These are phyloP conservation scores for Paramecium octaurelia DNA, from an alignment of 73 alveolate species.

Conservation along the genomic window DNA sequence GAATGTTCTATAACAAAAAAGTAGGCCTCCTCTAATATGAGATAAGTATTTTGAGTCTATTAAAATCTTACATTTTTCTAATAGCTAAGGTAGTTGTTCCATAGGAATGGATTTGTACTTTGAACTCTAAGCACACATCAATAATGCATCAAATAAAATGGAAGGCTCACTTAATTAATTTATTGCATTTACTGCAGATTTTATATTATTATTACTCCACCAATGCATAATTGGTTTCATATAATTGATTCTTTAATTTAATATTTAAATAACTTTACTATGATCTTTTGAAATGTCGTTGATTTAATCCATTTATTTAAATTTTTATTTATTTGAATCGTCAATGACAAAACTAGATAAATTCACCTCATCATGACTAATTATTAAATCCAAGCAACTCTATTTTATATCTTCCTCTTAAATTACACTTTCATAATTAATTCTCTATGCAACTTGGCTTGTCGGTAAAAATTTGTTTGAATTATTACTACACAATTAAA, in stretches of 20 bases:
- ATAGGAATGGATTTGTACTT: not conserved
- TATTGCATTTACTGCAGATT: conserved; percentile 39
- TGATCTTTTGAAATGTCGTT: conserved; percentile 25
- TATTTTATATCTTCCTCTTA: not conserved
- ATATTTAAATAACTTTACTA: conserved; percentile 4
- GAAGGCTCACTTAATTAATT: conserved; percentile 43
- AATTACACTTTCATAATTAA: not conserved
- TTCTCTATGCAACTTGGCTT: not conserved
- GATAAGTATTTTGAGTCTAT: conserved; percentile 18
- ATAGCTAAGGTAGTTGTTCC: not conserved
- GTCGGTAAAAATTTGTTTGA: not conserved
- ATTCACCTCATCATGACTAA: conserved; percentile 3
- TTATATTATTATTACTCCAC: conserved; percentile 31
- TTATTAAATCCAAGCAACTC: not conserved
- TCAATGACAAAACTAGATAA: not conserved
- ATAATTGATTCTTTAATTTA: conserved; percentile 23
- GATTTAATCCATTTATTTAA: not conserved
- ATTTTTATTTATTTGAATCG: not conserved
- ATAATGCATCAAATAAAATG: conserved; percentile 38
- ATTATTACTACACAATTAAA: not conserved
- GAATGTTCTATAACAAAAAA: not conserved
- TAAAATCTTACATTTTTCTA: not conserved
- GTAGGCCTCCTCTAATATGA: not conserved
- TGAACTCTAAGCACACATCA: not conserved
- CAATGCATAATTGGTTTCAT: conserved; percentile 46